Evolutionary conservation across 257 asterid species (phyloP), one percentile per base, ranked within the genome.

Genomic region (Capsicum pubescens): DNA sequence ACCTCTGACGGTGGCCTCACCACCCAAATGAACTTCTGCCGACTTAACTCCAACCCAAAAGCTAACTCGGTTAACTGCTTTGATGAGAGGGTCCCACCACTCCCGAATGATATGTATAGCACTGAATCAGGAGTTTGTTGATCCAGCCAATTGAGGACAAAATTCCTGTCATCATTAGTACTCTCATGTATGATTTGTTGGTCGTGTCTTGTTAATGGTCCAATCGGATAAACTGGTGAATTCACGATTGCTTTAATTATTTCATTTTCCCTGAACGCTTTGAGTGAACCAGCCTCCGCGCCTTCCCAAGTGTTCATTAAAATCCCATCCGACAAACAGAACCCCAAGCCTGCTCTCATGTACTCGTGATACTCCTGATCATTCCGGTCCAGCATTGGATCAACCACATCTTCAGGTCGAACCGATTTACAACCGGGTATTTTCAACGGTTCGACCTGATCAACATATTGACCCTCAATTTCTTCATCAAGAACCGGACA

Each of bases 371-470:
- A 93, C 59, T 87, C 90, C 70, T 79, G 90, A 46, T 90, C 91
- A 4, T 71, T 46, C 87, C 95, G 88, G 91, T 93, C 95, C 44
- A 87, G 82, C 93, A 93, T 91, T 8, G 97, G 95, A 58, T 90
- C 93, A 6, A 88, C 91, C 2, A 91, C 91, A n/a, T 93, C 97
- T 68, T 85, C 94, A 50, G 95, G 98, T 63, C 90, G 92, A 70
- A 95, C 88, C 50, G 95, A 86, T 56, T 86, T 90, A 78, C 97
- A 91, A 14, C 98, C 98, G 2, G 98, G 98, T 35, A 95, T 89
- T 1, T 7, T 50, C 58, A 95, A 44, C 9, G 83, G 86, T 5
- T 82, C 88, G 0, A 0, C 36, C 11, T 83, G 93, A 54, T 95
- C 93, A 16, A 90, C 89, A 64, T 89, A 92, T 32, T 88, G 87